phyloP scores from a whole-genome alignment of 495 filamentous ascomycete species.

The Aspergillus baeticus region DNA sequence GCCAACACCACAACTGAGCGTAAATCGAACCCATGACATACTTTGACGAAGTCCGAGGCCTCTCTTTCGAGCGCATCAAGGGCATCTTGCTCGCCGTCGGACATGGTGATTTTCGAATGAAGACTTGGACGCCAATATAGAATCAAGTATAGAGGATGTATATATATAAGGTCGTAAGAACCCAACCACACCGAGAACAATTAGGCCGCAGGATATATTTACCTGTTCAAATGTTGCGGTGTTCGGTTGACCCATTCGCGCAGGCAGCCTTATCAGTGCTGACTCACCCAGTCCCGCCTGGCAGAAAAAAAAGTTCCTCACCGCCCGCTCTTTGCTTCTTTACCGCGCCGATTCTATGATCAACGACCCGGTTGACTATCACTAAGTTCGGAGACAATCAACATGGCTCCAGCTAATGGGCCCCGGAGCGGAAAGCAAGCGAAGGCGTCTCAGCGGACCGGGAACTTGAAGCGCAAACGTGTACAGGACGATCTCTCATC shows the following conservation, averaged over 20 bases:
- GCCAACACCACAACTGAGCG: conserved; percentile 1
- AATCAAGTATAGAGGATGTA: background rate
- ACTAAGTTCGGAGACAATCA: background rate
- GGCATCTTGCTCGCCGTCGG: conserved; percentile 76
- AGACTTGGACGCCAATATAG: background rate
- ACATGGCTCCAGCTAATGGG: conserved; percentile 33
- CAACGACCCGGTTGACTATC: background rate
- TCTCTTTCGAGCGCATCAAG: conserved; percentile 84
- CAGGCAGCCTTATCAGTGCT: conserved; percentile 37
- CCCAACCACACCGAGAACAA: background rate
- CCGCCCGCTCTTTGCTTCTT: conserved; percentile 19
- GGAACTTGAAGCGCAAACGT: conserved; percentile 63
- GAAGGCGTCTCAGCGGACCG: conserved; percentile 27
- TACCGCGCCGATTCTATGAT: background rate
- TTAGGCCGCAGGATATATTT: too few species aligned
- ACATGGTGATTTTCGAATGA: conserved; percentile 29
- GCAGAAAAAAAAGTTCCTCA: conserved; percentile 31
- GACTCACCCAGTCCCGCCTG: conserved; percentile 27
- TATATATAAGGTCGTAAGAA: background rate
- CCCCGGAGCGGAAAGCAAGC: conserved; percentile 22
- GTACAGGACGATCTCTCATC: conserved; percentile 44
- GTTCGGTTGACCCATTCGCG: background rate
- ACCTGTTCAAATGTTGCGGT: background rate
- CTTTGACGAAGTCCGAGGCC: conserved; percentile 88
- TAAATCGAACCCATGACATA: conserved; percentile 23